These are phyloP conservation scores for Phytophthora melonis DNA, from an alignment of 352 stramenopile genomes.

Conservation along the genomic window DNA sequence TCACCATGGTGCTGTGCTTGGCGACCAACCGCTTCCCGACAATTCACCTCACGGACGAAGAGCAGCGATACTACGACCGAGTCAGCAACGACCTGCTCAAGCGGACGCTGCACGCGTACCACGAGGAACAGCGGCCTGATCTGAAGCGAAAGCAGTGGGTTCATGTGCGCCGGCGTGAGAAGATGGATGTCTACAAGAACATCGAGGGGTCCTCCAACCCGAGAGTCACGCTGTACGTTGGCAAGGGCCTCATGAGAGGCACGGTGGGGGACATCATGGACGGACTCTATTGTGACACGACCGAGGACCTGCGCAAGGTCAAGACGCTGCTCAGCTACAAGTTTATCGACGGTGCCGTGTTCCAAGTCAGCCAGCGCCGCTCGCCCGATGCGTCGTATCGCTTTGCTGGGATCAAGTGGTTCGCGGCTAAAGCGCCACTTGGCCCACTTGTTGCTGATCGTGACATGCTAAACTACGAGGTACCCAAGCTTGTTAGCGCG, in stretches of 20 bases:
- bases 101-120: conserved; percentile 41
- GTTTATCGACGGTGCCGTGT: conserved; percentile 44
- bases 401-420: conserved; percentile 55
- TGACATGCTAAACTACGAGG: conserved; percentile 52
- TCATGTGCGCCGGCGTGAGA: conserved; percentile 31
- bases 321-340: conserved; percentile 47
- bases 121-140: conserved; percentile 24
- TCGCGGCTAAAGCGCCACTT: conserved; percentile 39
- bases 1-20: conserved; percentile 26
- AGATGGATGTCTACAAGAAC: conserved; percentile 50
- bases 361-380: conserved; percentile 42
- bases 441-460: conserved; percentile 36
- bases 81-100: conserved; percentile 43
- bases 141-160: conserved; percentile 34
- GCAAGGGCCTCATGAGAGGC: conserved; percentile 41
- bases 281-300: conserved; percentile 50
- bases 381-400: conserved; percentile 35
- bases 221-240: conserved; percentile 40
- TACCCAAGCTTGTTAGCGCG: not conserved
- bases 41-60: conserved; percentile 37
- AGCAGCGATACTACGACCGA: conserved; percentile 45
- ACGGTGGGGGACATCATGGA: conserved; percentile 56
- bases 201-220: conserved; percentile 38
- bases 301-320: conserved; percentile 41
- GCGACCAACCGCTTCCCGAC: conserved; percentile 34